Evolutionary conservation across 257 asterid genomes (phyloP), one percentile per base, ranked within the genome.

Genomic region (Solanum neorickii): DNA sequence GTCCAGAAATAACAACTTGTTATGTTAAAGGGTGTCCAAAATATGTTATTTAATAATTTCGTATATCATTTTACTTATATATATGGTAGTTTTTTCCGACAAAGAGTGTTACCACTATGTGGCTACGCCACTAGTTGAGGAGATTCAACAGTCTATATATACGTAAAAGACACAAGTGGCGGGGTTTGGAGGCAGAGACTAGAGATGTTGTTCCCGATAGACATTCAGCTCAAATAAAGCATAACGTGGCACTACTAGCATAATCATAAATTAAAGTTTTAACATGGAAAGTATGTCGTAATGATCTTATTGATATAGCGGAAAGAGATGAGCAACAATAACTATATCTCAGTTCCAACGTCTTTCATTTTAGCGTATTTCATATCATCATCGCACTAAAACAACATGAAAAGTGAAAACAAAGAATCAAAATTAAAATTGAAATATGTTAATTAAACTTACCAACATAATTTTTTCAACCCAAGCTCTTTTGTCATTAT

Each of bases 401-500:
- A 31, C 39, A 72, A 72, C 46, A 72, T 72, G 9, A 16, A 69
- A 72, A 10, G 18, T 9, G 9, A 33, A 33, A 72, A 33, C 27
- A 33, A 20, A 72, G 14, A 33, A 0, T 4, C 46, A 72, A 33
- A 33, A 0, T 14, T 72, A 73, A 73, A 76, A 76, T 13, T 41
- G 13, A 13, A 76, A 76, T 16, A n/a, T 76, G 23, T 41, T 1
- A n/a, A 42, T 42, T 76, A 12, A 76, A 80, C 68, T 47, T 80
- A 80, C 84, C 84, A 80, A 49, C 84, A 80, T 80, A 16, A 27
- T 16, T 47, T 29, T 84, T 76, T 29, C 80, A 39, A 88, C 88
- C 90, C 90, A 88, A 74, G 88, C 86, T 84, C 41, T 65, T 59
- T 86, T 70, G 37, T 72, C 82, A 72, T 70, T 35, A 6, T 86